Conservation (phyloP, 345 rosid species). For the Combretum micranthum region DNA sequence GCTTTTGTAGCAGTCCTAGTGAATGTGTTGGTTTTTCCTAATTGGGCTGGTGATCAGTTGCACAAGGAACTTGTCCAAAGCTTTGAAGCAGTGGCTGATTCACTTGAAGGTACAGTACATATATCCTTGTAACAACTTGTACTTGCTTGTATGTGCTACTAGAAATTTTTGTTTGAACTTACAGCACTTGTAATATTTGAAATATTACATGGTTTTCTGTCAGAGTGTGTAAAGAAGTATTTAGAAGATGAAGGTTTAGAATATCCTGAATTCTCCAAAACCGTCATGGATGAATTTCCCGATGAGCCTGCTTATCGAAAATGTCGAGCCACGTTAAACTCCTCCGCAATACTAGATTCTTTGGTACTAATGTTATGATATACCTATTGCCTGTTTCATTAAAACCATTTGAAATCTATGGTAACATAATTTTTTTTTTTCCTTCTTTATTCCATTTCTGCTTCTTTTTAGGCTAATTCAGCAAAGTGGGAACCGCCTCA, state of each 20-base stretch:
- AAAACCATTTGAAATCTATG: too few relatives aligned
- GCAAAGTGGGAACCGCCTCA: conserved; percentile 80
- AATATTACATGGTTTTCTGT: background rate
- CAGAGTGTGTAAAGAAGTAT: conserved; percentile 64
- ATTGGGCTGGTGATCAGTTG: conserved; percentile 59
- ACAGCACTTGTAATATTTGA: background rate
- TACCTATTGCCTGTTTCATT: background rate
- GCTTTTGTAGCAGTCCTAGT: conserved; percentile 57
- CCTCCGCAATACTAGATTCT: conserved; percentile 47
- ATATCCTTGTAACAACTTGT: background rate
- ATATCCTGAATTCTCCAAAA: conserved; percentile 48
- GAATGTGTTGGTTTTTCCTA: conserved; percentile 50
- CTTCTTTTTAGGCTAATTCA: conserved; percentile 29
- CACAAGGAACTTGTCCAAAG: conserved; percentile 46
- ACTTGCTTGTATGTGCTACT: background rate
- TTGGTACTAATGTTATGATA: conserved; percentile 20
- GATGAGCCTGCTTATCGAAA: conserved; percentile 55
- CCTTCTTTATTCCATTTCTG: too few relatives aligned
- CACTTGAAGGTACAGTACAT: conserved; percentile 45
- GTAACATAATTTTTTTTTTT: background rate
- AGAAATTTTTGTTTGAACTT: too few relatives aligned
- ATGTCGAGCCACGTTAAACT: conserved; percentile 40
- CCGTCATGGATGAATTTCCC: conserved; percentile 52
- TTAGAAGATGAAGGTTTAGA: conserved; percentile 40
- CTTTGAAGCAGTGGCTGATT: conserved; percentile 44